Evolutionary conservation across 23 red algal genomes (phyloP).

Genomic region (Cyanidium caldarium): DNA sequence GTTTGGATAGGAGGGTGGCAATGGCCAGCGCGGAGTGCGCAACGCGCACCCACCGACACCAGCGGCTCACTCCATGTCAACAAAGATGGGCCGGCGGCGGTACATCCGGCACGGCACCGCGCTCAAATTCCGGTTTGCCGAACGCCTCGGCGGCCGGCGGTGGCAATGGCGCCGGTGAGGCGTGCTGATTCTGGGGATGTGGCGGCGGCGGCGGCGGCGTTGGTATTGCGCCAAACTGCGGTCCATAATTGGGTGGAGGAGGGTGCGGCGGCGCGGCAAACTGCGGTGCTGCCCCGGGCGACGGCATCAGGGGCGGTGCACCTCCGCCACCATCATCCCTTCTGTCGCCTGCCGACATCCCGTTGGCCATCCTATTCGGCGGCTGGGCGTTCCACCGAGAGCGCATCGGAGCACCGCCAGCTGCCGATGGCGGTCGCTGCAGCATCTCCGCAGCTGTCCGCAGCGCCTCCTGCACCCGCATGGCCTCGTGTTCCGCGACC

Average conservation of each 20-base stretch:
- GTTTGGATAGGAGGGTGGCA: too few species aligned
- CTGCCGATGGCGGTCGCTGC: neutral
- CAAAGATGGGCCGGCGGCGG: neutral
- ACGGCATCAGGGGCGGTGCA: too few species aligned
- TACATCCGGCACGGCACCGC: neutral
- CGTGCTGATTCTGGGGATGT: neutral
- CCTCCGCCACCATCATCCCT: too few species aligned
- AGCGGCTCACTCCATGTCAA: neutral
- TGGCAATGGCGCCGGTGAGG: too few species aligned
- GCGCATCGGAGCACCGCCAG: too few species aligned
- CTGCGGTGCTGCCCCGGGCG: too few species aligned
- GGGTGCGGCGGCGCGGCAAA: too few species aligned
- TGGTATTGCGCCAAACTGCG: neutral
- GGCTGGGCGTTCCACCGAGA: too few species aligned
- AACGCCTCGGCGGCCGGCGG: neutral
- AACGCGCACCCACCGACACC: too few species aligned
- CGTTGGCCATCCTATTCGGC: too few species aligned
- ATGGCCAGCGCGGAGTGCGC: too few species aligned
- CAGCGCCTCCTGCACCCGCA: neutral
- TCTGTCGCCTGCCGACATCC: too few species aligned
- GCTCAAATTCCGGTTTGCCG: neutral
- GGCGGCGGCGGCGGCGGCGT: neutral
- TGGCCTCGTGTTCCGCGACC: neutral
- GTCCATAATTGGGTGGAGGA: neutral
- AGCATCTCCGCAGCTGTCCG: neutral